Base-by-base conservation (phyloP, 148 eudicot genomes). In the Beta vulgaris region DNA sequence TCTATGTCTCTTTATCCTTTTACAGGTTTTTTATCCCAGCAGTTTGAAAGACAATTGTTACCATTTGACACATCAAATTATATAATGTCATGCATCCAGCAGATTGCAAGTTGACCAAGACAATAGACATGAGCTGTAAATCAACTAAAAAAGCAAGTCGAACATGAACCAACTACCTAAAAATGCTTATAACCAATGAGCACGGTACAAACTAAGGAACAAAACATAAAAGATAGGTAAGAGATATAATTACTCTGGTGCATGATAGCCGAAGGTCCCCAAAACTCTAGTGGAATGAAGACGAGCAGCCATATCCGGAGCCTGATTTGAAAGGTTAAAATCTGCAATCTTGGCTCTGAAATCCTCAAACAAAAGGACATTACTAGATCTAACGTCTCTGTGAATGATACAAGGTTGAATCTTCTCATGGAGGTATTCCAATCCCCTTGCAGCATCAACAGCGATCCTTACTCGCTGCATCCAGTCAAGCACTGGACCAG, bases 241-340 rank as follows among this genome's bases (percentile, higher is more conserved):
- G 21, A 32, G 32, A 51, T 26, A 54, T 46, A 46, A 49, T 81
- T 83, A 87, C 90, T 88, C 91, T 74, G 91, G 91, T 81, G 91
- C 91, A 81, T 88, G 91, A 80, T 88, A 88, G 71, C 91, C 89
- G 39, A 88, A 88, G 74, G 91, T 88, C 67, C 91, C 91, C 80
- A 88, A 78, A 49, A 88, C 91, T 39, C 91, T 74, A 46, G 91
- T 88, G 65, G 91, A 88, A 77, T 88, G 91, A 54, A 88, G 86
- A 69, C 91, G 89, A 77, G 91, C 91, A 80, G 91, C 91, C 89
- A 86, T 88, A 80, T 88, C 91, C 73, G 91, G 91, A 76, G 91
- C 87, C 81, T 88, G 91, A 78, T 88, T 88, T 31, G 87, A 86
- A 42, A 88, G 89, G 62, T 88, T 88, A 77, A 82, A 88, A 79